Percentiles rank a stretch among this genome's conserved stretches.
Evolutionary conservation across 305 asterid genomes (phyloP).

Genomic region (Fraxinus dipetala): DNA sequence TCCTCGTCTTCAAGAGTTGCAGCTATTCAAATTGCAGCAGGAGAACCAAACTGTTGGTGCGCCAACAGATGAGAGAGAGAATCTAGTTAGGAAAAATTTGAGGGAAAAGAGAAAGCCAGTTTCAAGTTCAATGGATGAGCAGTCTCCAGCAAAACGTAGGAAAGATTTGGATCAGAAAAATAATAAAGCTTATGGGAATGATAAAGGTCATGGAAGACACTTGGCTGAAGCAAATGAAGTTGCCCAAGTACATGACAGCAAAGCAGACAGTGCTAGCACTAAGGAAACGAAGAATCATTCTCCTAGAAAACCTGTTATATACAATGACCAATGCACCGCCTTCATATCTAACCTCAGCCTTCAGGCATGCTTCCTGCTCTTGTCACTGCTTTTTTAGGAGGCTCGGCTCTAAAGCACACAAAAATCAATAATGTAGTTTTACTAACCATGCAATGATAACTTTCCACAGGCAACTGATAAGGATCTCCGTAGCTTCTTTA

Average conservation of each 20-base stretch:
- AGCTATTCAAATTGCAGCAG: slow-evolving; percentile 64
- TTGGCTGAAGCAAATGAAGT: slow-evolving; percentile 43
- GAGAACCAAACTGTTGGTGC: slow-evolving; percentile 50
- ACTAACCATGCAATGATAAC: slow-evolving; percentile 11
- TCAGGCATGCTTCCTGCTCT: slow-evolving; percentile 44
- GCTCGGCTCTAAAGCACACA: slow-evolving; percentile 11
- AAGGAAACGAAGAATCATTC: slow-evolving; percentile 40
- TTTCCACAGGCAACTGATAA: slow-evolving; percentile 61
- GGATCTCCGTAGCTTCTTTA: slow-evolving; percentile 64
- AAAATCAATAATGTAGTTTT: background rate
- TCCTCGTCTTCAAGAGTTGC: slow-evolving; percentile 93
- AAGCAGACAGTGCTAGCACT: slow-evolving; percentile 35
- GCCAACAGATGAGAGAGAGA: slow-evolving; percentile 49
- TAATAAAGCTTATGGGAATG: slow-evolving; percentile 37
- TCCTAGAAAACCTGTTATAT: slow-evolving; percentile 39
- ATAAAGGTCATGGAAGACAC: slow-evolving; percentile 34
- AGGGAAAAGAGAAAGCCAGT: slow-evolving; percentile 78
- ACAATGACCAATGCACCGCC: slow-evolving; percentile 82
- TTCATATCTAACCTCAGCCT: slow-evolving; percentile 70
- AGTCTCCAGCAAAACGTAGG: slow-evolving; percentile 59
- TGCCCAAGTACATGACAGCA: slow-evolving; percentile 31
- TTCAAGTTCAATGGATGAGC: slow-evolving; percentile 45
- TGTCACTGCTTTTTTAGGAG: slow-evolving; percentile 21
- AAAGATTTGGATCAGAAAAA: slow-evolving; percentile 48
- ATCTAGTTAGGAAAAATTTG: slow-evolving; percentile 37